Percentiles rank a stretch among this genome's conserved stretches.
Conservation (phyloP, 129 eudicot species). For the Ambrosia trifida region DNA sequence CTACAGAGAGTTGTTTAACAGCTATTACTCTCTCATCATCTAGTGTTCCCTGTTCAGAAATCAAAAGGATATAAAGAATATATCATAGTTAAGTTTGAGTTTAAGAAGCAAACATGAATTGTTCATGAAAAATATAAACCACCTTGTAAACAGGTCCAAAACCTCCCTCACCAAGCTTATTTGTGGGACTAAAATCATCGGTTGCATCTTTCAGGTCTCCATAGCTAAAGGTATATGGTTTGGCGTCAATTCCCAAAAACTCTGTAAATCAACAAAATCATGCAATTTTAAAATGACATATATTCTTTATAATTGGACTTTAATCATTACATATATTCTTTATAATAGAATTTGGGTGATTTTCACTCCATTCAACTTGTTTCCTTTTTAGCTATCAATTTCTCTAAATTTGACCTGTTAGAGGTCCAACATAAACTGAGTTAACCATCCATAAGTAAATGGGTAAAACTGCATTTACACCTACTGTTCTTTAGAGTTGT, state of each 20-base stretch:
- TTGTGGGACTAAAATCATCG: constrained; percentile 38
- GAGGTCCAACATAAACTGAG: too few species aligned
- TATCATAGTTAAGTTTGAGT: not conserved
- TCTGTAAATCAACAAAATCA: constrained; percentile 25
- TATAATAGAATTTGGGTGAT: not conserved
- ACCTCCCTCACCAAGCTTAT: constrained; percentile 54
- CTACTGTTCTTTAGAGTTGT: not conserved
- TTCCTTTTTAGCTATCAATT: not conserved
- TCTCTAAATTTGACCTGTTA: not conserved
- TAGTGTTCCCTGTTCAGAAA: constrained; percentile 52
- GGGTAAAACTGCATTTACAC: not conserved
- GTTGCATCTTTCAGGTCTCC: constrained; percentile 46
- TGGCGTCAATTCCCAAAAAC: constrained; percentile 48
- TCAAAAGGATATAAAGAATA: not conserved
- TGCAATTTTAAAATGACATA: not conserved
- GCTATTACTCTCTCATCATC: constrained; percentile 60
- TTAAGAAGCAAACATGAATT: not conserved
- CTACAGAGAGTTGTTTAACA: constrained; percentile 64
- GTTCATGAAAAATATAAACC: constrained; percentile 1
- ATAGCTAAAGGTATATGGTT: constrained; percentile 51
- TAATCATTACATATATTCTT: not conserved
- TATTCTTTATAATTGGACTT: not conserved
- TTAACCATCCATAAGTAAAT: not conserved
- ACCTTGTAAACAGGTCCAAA: constrained; percentile 57
- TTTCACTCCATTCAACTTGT: not conserved